Conservation (phyloP, 768 basidiomycete species). For the Suillus clintonianus region DNA sequence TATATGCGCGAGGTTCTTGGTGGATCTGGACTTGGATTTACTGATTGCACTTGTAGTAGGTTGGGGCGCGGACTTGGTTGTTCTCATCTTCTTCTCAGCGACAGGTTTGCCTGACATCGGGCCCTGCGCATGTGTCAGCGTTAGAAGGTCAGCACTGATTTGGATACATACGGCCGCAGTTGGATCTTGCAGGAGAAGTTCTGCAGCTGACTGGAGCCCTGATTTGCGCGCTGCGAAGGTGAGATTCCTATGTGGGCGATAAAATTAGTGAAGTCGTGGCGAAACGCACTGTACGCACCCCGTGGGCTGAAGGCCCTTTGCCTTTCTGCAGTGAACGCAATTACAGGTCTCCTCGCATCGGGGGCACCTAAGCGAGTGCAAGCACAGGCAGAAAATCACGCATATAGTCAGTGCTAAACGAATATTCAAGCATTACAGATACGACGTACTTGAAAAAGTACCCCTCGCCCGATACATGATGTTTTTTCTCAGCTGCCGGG, state of each 20-base stretch:
- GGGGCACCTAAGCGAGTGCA: conserved; percentile 54
- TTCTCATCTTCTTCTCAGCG: conserved; percentile 15
- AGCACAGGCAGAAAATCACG: background rate
- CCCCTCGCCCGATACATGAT: conserved; percentile 30
- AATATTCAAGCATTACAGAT: conserved; percentile 4
- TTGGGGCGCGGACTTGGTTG: conserved; percentile 9
- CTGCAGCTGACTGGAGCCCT: conserved; percentile 40
- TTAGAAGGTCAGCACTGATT: background rate
- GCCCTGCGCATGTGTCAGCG: conserved; percentile 23
- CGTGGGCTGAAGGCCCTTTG: conserved; percentile 57
- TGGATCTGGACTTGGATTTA: conserved; percentile 16
- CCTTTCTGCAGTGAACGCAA: conserved; percentile 65
- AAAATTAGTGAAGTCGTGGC: conserved; percentile 6
- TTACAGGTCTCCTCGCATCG: conserved; percentile 68
- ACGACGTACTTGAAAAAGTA: conserved; percentile 56
- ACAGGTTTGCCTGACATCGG: conserved; percentile 26
- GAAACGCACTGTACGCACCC: conserved; percentile 44
- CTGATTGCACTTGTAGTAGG: conserved; percentile 10
- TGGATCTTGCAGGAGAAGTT: conserved; percentile 35
- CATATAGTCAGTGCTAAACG: conserved; percentile 13
- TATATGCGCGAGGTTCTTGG: conserved; percentile 20
- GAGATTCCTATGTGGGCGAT: conserved; percentile 37
- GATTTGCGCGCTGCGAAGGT: conserved; percentile 37
- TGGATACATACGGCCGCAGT: conserved; percentile 28
- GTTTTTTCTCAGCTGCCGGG: conserved; percentile 15